Conservation (phyloP, 495 filamentous ascomycete genomes). For the Paragyromitra xinjiangensis region DNA sequence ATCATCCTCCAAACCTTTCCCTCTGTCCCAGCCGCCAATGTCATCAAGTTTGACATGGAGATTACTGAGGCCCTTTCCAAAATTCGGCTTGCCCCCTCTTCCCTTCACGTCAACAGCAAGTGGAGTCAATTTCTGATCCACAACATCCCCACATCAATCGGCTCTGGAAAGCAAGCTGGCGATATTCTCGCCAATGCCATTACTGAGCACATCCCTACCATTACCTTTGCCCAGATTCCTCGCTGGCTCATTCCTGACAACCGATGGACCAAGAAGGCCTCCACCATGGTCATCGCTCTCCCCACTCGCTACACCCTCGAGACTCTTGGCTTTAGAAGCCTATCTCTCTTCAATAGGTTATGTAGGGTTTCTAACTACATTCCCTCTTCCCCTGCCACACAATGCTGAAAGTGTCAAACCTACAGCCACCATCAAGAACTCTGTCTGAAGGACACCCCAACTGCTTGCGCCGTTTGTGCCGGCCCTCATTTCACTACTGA, state of each 20-base stretch:
- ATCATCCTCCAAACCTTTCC: neutral
- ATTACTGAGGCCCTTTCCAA: neutral
- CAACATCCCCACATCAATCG: neutral
- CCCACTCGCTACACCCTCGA: neutral
- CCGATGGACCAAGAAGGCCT: neutral
- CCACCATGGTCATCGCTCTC: neutral
- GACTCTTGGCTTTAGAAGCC: neutral
- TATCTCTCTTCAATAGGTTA: neutral
- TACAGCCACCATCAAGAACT: neutral
- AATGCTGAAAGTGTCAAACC: neutral
- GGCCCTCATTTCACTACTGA: neutral
- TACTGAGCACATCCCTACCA: neutral
- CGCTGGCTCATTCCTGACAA: neutral
- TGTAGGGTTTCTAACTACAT: neutral
- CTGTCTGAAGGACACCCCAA: neutral
- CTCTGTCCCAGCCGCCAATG: neutral
- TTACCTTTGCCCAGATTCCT: neutral
- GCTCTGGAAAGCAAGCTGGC: neutral
- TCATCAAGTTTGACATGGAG: neutral
- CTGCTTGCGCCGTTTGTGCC: neutral
- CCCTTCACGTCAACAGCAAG: neutral
- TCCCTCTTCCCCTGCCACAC: neutral
- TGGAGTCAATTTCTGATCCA: neutral
- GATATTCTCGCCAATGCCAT: neutral
- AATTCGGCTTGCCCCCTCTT: neutral